These are phyloP conservation scores for Serendipita sp. DNA, from an alignment of 768 basidiomycete genomes.

Conservation along the genomic window DNA sequence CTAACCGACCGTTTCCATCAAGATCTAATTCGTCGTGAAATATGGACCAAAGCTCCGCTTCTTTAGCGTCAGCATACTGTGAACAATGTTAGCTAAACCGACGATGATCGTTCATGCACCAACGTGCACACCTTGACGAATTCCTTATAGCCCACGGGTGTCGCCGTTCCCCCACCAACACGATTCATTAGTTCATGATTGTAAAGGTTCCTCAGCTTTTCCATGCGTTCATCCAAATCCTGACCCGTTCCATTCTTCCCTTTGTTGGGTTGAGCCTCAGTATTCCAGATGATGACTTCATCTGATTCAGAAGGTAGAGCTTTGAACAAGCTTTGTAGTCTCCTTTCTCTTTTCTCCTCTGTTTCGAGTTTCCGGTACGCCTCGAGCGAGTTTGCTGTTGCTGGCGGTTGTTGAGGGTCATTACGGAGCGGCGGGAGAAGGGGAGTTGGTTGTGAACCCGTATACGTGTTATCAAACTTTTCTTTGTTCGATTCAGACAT, in stretches of 20 bases:
- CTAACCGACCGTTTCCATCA: constrained; percentile 72
- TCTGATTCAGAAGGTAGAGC: constrained; percentile 25
- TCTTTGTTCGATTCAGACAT: constrained; percentile 16
- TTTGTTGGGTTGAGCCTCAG: constrained; percentile 9
- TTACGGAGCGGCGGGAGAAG: constrained; percentile 43
- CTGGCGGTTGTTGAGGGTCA: constrained; percentile 28
- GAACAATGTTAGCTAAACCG: neutral
- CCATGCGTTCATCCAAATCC: constrained; percentile 32
- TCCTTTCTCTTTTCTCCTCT: constrained; percentile 38
- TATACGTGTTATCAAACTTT: constrained; percentile 33
- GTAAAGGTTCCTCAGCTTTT: constrained; percentile 51
- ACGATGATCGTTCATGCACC: constrained; percentile 24
- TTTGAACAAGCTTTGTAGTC: constrained; percentile 47
- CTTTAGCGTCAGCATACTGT: constrained; percentile 58
- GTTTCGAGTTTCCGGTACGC: constrained; percentile 55
- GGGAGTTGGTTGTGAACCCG: constrained; percentile 37
- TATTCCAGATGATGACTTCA: constrained; percentile 16
- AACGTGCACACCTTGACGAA: constrained; percentile 4
- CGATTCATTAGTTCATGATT: constrained; percentile 50
- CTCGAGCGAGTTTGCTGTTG: constrained; percentile 32
- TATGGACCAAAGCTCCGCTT: constrained; percentile 77
- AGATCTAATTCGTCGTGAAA: constrained; percentile 84
- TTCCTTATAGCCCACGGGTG: constrained; percentile 15
- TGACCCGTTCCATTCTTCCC: constrained; percentile 12
- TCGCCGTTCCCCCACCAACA: constrained; percentile 29